Conservation (phyloP, 768 basidiomycete species). For the Leucocoprinus leucothites region DNA sequence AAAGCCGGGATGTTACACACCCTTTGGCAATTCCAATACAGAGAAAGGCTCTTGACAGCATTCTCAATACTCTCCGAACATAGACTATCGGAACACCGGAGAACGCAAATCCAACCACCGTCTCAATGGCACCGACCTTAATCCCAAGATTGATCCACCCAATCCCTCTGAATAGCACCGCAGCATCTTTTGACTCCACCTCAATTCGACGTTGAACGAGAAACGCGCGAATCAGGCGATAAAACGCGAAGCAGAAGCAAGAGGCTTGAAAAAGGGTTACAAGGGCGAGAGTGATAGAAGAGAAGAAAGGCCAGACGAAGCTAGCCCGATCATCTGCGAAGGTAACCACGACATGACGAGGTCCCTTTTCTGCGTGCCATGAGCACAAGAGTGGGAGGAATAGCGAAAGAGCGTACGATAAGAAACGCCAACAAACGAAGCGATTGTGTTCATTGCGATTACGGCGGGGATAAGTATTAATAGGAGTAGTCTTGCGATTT, state of each 20-base stretch:
- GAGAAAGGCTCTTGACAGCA: slow-evolving; percentile 50
- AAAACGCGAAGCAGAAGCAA: slow-evolving; percentile 56
- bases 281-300: slow-evolving; percentile 56
- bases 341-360: slow-evolving; percentile 29
- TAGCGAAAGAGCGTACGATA: slow-evolving; percentile 41
- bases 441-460: slow-evolving; percentile 52
- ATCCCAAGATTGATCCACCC: slow-evolving; percentile 64
- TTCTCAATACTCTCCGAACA: slow-evolving; percentile 54
- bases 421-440: slow-evolving; percentile 60
- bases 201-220: slow-evolving; percentile 53
- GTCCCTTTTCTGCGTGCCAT: slow-evolving; percentile 1
- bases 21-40: slow-evolving; percentile 67
- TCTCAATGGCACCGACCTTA: slow-evolving; percentile 64
- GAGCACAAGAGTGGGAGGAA: neutral
- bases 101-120: slow-evolving; percentile 56
- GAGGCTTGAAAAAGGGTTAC: slow-evolving; percentile 55
- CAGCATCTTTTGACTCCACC: slow-evolving; percentile 35
- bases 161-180: slow-evolving; percentile 55
- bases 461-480: slow-evolving; percentile 54
- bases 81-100: slow-evolving; percentile 51
- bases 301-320: slow-evolving; percentile 55
- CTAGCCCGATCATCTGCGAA: slow-evolving; percentile 35
- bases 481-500: slow-evolving; percentile 41
- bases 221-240: slow-evolving; percentile 50
- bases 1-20: slow-evolving; percentile 34